Conservation (phyloP, 805 yeast species). For the Hanseniaspora meyeri region DNA sequence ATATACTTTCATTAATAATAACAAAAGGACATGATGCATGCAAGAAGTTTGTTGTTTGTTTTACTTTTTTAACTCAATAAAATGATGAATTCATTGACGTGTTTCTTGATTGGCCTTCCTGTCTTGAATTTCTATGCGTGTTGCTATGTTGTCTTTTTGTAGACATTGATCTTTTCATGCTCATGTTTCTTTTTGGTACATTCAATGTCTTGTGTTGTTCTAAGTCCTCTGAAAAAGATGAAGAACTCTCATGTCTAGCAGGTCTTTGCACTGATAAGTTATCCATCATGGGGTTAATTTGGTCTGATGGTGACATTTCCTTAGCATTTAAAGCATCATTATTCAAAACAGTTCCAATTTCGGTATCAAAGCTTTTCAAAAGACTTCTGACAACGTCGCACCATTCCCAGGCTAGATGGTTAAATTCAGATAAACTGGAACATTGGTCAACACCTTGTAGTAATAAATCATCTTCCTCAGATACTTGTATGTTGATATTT, state of each 20-base stretch:
- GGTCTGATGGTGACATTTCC: constrained; percentile 13
- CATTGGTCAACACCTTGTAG: constrained; percentile 25
- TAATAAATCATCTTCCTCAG: constrained; percentile 25
- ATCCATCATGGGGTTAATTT: background rate
- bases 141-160: background rate
- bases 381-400: constrained; percentile 18
- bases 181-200: constrained; percentile 4
- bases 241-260: background rate
- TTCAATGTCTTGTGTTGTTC: background rate
- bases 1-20: no score
- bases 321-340: background rate
- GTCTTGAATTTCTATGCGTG: background rate
- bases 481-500: constrained; percentile 18
- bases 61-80: background rate
- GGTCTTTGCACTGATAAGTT: background rate
- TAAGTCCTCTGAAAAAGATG: background rate
- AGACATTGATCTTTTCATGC: background rate
- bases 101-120: background rate
- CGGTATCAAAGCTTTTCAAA: constrained; percentile 17
- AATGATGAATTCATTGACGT: constrained; percentile 4
- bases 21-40: background rate
- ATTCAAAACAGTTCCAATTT: constrained; percentile 20
- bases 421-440: constrained; percentile 20
- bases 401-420: constrained; percentile 22
- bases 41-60: background rate